phyloP scores from a whole-genome alignment of 169 alveolate species.

The Perkinsus marinus region DNA sequence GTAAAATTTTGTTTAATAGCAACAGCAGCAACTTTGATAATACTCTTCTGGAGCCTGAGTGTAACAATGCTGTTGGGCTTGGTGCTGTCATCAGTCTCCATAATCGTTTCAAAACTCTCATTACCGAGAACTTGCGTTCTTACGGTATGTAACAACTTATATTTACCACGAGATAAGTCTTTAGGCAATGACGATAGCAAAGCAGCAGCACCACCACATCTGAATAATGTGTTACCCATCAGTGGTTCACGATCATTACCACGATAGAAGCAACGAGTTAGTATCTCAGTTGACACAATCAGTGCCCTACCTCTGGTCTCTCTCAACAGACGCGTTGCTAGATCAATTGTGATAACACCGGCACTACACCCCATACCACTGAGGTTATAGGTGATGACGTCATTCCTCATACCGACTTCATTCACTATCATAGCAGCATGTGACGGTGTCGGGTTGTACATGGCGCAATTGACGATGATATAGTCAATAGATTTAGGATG shows the following conservation, averaged over 20 bases:
- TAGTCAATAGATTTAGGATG: background rate
- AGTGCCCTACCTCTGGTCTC: background rate
- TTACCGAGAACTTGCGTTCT: background rate
- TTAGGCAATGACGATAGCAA: background rate
- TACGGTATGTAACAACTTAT: background rate
- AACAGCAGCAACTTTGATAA: background rate
- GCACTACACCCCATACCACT: constrained; percentile 9
- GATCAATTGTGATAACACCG: background rate
- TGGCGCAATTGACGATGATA: background rate
- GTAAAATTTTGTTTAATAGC: background rate
- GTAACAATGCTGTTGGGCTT: background rate
- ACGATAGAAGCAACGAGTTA: background rate
- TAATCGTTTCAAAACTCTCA: background rate
- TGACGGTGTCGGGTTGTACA: background rate
- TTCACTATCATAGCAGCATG: constrained; percentile 1
- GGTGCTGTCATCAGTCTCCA: background rate
- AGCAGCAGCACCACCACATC: background rate
- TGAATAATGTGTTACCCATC: background rate
- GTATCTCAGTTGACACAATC: background rate
- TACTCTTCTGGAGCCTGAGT: background rate
- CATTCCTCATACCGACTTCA: background rate
- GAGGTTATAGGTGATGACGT: background rate
- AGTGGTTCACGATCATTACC: background rate
- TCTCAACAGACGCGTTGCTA: background rate
- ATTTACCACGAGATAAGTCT: background rate